Percentiles rank a stretch among this genome's conserved stretches.
Evolutionary conservation across 129 eudicot species (phyloP).

Genomic region (Arctium lappa): DNA sequence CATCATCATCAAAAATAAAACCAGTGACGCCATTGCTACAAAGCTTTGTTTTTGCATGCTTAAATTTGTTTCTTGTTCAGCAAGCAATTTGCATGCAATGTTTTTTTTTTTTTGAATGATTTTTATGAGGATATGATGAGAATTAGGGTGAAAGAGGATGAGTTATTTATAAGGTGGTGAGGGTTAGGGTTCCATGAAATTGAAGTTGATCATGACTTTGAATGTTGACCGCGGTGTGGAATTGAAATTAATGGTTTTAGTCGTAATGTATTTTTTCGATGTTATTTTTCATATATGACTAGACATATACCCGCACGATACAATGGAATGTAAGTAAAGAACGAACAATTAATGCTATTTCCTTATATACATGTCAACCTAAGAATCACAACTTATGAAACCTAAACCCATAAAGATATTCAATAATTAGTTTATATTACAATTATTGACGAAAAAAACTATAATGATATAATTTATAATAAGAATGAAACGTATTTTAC

Average conservation of each 20-base stretch:
- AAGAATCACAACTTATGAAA: too few relatives aligned
- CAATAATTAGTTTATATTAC: too few relatives aligned
- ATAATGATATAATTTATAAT: too few relatives aligned
- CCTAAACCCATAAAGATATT: too few relatives aligned
- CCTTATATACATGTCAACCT: too few relatives aligned
- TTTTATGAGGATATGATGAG: not conserved
- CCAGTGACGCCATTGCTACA: not conserved
- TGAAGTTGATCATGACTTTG: not conserved
- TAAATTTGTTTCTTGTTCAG: not conserved
- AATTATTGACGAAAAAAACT: too few relatives aligned
- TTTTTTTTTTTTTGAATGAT: not conserved
- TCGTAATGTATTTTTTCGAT: not conserved
- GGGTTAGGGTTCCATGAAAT: not conserved
- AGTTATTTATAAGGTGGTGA: constrained; percentile 7
- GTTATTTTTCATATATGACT: too few relatives aligned
- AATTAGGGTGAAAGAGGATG: not conserved
- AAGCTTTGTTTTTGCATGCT: constrained; percentile 25
- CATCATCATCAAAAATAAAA: not conserved
- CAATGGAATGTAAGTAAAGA: too few relatives aligned
- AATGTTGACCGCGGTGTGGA: not conserved
- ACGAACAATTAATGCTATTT: too few relatives aligned
- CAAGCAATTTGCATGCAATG: constrained; percentile 11
- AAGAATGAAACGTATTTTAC: too few relatives aligned
- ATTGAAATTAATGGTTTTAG: not conserved
- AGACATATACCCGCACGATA: too few relatives aligned